phyloP scores from a whole-genome alignment of 331 rosid species.

The Rosa hybrid region DNA sequence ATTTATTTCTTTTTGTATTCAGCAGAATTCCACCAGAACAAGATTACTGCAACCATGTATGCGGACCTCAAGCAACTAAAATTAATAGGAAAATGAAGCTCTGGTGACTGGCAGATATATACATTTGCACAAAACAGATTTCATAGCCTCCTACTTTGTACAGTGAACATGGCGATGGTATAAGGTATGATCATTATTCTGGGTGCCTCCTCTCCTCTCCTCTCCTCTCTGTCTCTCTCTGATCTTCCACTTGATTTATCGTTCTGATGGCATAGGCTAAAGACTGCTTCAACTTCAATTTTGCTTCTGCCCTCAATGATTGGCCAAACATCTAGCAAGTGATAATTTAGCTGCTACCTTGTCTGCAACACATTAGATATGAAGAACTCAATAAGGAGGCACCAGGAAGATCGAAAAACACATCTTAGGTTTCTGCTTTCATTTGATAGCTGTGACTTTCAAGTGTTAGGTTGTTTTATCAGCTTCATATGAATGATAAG shows the following conservation, averaged over 20 bases:
- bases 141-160: not conserved
- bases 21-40: not conserved
- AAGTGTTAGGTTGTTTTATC: not conserved
- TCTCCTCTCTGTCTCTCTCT: not conserved
- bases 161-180: not conserved
- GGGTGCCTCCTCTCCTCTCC: not conserved
- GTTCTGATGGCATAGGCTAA: not conserved
- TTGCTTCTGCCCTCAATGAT: not conserved
- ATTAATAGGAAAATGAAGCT: not conserved
- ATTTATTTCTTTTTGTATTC: not conserved
- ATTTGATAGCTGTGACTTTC: not conserved
- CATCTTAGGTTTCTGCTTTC: not conserved
- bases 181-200: not conserved
- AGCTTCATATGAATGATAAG: not conserved
- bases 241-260: not conserved
- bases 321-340: not conserved
- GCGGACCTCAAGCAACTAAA: not conserved
- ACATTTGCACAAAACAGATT: not conserved
- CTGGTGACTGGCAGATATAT: conserved; percentile 10
- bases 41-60: not conserved
- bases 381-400: not conserved
- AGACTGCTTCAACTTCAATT: conserved; percentile 5
- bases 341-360: not conserved
- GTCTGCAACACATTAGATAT: not conserved
- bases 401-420: not conserved